These are phyloP conservation scores for Cytospora chrysosperma DNA, from an alignment of 2,329 filamentous ascomycete species.

Conservation along the genomic window DNA sequence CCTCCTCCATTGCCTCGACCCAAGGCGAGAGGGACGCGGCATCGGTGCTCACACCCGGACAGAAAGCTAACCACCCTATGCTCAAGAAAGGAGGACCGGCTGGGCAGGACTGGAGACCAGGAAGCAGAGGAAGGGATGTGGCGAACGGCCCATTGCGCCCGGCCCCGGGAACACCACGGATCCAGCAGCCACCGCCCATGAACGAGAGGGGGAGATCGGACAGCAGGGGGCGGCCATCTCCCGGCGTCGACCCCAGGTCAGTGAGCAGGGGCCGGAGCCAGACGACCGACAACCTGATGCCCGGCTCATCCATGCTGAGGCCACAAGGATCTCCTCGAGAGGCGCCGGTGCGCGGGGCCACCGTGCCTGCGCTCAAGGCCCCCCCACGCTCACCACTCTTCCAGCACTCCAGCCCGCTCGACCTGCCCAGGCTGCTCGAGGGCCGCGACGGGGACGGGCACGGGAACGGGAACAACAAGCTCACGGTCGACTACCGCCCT, in stretches of 20 bases:
- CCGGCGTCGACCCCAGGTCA: not conserved
- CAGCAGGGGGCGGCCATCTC: not conserved
- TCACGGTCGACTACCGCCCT: constrained; percentile 3
- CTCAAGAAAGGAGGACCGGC: constrained; percentile 1
- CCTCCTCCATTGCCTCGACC: constrained; percentile 37
- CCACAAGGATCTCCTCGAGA: constrained; percentile 3
- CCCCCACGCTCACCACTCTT: constrained; percentile 20
- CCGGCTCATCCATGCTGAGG: not conserved
- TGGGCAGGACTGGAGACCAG: constrained; percentile 1
- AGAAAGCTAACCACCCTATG: not conserved
- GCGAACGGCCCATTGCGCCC: not conserved
- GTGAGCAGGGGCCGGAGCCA: constrained; percentile 1
- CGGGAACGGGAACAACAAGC: too few species aligned
- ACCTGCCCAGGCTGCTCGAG: constrained; percentile 1
- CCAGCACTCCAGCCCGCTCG: constrained; percentile 16
- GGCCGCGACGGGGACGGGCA: not conserved
- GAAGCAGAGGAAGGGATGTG: constrained; percentile 14
- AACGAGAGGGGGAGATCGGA: not conserved
- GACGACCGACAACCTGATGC: constrained; percentile 3
- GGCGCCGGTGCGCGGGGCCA: constrained; percentile 12
- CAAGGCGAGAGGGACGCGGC: constrained; percentile 22
- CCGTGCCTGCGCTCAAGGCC: constrained; percentile 2
- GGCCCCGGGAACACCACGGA: not conserved
- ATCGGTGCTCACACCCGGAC: constrained; percentile 1
- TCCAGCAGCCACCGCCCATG: not conserved